phyloP scores from a whole-genome alignment of 2,329 filamentous ascomycete genomes.

The Cladosporium sp. region DNA sequence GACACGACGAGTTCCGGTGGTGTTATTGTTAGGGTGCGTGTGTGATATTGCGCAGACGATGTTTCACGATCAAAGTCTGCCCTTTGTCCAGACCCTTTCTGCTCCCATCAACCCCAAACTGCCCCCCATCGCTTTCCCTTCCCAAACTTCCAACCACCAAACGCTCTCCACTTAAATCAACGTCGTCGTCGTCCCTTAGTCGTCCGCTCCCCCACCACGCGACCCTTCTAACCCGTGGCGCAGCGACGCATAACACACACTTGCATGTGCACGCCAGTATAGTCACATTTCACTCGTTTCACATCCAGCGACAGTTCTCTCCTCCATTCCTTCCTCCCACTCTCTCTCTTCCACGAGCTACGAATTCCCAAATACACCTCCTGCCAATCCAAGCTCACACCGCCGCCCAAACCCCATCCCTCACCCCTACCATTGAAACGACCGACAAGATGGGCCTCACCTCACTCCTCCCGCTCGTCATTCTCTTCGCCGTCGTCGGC shows the following conservation, averaged over 20 bases:
- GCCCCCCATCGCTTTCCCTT: background rate
- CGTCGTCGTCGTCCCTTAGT: background rate
- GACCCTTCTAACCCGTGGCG: constrained; percentile 1
- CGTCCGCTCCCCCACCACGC: constrained; percentile 1
- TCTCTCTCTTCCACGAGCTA: background rate
- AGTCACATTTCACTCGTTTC: constrained; percentile 1
- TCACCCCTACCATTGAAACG: constrained; percentile 34
- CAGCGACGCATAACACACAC: background rate
- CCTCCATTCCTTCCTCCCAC: background rate
- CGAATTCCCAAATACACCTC: background rate
- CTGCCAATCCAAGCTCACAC: background rate
- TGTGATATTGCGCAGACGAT: constrained; percentile 2
- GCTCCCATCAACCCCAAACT: background rate
- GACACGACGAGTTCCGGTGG: no score
- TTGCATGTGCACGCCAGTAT: constrained; percentile 1
- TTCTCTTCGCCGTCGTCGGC: constrained; percentile 57
- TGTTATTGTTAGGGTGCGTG: no score
- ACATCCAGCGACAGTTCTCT: background rate
- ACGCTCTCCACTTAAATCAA: background rate
- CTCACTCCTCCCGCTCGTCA: constrained; percentile 58
- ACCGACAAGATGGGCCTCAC: constrained; percentile 31
- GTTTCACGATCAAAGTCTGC: constrained; percentile 1
- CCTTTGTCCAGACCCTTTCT: background rate
- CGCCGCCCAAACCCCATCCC: background rate
- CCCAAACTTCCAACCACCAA: no score